These are phyloP conservation scores for Fennellomyces sp. DNA, from an alignment of 371 early-diverging fungal species.

Conservation along the genomic window DNA sequence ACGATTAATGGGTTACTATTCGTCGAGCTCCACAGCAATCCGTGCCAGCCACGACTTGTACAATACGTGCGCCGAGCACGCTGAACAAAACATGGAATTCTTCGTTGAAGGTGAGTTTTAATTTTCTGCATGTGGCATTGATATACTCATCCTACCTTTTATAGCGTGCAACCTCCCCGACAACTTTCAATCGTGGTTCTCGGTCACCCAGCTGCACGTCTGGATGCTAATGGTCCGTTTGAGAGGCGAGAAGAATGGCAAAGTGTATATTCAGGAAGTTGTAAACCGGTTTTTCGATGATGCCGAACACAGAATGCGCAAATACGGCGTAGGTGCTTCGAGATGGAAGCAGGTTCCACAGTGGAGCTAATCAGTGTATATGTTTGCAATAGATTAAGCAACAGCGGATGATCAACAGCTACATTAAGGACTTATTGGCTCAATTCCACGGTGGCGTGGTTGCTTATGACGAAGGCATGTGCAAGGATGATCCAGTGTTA, in stretches of 20 bases:
- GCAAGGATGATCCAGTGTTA: slow-evolving; percentile 86
- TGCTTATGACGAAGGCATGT: slow-evolving; percentile 94
- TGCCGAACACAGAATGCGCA: slow-evolving; percentile 78
- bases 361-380: background rate
- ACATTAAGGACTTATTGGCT: slow-evolving; percentile 79
- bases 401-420: slow-evolving; percentile 71
- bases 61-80: slow-evolving; percentile 52
- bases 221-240: slow-evolving; percentile 93
- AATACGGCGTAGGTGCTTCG: slow-evolving; percentile 48
- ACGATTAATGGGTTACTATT: slow-evolving; percentile 57
- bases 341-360: background rate
- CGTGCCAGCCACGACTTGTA: slow-evolving; percentile 58
- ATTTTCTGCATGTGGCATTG: background rate
- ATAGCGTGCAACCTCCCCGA: slow-evolving; percentile 77
- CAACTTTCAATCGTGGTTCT: slow-evolving; percentile 96
- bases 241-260: slow-evolving; percentile 71
- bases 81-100: slow-evolving; percentile 57
- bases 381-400: slow-evolving; percentile 56
- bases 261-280: slow-evolving; percentile 83
- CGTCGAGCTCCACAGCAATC: slow-evolving; percentile 58
- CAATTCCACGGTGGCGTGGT: slow-evolving; percentile 89
- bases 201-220: slow-evolving; percentile 86
- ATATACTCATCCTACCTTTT: background rate
- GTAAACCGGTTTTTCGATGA: slow-evolving; percentile 91
- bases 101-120: slow-evolving; percentile 57